phyloP scores from a whole-genome alignment of 257 asterid genomes.

The Forsythia viridissima region DNA sequence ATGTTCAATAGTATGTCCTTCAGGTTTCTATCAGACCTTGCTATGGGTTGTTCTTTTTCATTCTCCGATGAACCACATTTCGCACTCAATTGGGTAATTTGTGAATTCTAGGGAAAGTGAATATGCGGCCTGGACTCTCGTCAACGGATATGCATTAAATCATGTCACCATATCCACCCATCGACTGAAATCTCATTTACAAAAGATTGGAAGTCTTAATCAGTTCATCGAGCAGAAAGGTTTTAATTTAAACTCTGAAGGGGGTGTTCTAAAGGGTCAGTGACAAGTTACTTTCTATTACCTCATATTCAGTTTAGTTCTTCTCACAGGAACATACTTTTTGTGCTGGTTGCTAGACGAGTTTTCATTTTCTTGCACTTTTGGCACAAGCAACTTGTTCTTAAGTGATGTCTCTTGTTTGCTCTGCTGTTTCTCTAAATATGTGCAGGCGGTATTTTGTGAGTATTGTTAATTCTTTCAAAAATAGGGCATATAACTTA shows the following conservation, averaged over 20 bases:
- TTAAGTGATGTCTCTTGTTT: background rate
- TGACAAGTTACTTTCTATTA: constrained; percentile 12
- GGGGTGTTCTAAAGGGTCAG: constrained; percentile 88
- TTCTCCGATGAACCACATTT: background rate
- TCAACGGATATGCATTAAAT: constrained; percentile 82
- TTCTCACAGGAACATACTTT: background rate
- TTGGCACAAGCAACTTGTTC: background rate
- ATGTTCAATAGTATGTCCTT: background rate
- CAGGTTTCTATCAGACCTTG: background rate
- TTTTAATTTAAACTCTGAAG: constrained; percentile 86
- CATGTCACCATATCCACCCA: constrained; percentile 88
- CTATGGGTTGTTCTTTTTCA: background rate
- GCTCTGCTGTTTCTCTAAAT: background rate
- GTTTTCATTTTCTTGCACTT: background rate
- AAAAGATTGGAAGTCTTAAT: constrained; percentile 55
- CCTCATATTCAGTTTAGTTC: constrained; percentile 2
- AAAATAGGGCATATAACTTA: constrained; percentile 15
- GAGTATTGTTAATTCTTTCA: constrained; percentile 5
- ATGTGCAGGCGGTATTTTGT: background rate
- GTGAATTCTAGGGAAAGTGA: constrained; percentile 80
- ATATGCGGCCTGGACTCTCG: constrained; percentile 98
- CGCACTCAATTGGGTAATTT: constrained; percentile 8
- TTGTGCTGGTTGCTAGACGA: background rate
- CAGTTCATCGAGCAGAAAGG: constrained; percentile 81
- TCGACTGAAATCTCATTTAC: constrained; percentile 68